These are phyloP conservation scores for Silene vulgaris DNA, from an alignment of 179 eudicot genomes.

Conservation along the genomic window DNA sequence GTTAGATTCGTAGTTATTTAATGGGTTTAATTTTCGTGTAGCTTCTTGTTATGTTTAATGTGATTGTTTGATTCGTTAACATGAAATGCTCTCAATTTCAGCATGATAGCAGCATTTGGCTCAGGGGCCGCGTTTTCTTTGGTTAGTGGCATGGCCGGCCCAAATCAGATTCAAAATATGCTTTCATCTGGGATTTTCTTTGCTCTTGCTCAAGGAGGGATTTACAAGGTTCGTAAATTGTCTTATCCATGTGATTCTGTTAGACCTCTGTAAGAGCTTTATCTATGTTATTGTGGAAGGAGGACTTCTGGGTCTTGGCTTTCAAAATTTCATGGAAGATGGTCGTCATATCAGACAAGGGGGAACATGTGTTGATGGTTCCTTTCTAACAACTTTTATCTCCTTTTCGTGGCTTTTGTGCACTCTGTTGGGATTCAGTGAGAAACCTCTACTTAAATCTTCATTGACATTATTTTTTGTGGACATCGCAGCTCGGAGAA, in stretches of 20 bases:
- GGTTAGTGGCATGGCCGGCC: constrained; percentile 95
- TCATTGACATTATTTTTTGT: constrained; percentile 6
- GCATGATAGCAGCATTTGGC: constrained; percentile 97
- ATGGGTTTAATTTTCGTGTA: neutral
- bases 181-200: constrained; percentile 76
- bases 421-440: neutral
- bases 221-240: constrained; percentile 59
- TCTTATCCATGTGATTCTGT: neutral
- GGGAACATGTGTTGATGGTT: neutral
- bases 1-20: neutral
- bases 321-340: neutral
- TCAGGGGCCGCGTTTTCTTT: constrained; percentile 90
- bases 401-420: neutral
- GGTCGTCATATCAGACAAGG: neutral
- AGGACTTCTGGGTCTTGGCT: neutral
- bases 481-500: constrained; percentile 60
- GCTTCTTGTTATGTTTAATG: neutral
- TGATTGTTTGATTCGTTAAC: neutral
- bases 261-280: constrained; percentile 3
- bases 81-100: constrained; percentile 28
- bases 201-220: constrained; percentile 91
- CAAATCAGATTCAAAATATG: constrained; percentile 61
- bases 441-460: neutral
- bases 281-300: constrained; percentile 4
- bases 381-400: no score